phyloP scores from a whole-genome alignment of 176 grass and related monocot species.

The Poa annua region DNA sequence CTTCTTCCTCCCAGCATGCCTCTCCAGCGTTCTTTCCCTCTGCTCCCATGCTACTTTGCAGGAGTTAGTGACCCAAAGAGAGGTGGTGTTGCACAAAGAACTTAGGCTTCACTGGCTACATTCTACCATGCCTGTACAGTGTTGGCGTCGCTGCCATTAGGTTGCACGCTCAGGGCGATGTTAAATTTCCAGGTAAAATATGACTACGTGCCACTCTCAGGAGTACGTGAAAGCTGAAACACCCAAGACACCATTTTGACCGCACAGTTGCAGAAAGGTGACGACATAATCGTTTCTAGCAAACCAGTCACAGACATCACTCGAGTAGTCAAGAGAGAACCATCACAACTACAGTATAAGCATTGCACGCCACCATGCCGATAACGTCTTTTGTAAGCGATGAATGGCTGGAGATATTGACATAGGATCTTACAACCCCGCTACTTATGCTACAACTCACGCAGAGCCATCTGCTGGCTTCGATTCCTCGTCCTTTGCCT shows the following conservation, averaged over 20 bases:
- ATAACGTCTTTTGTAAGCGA: conserved; percentile 24
- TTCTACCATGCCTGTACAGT: too few species aligned
- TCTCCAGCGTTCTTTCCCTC: too few species aligned
- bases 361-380: not conserved
- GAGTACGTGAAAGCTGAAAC: too few species aligned
- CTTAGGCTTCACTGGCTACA: too few species aligned
- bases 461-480: conserved; percentile 51
- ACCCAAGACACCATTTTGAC: not conserved
- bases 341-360: not conserved
- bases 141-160: too few species aligned
- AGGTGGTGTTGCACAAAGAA: too few species aligned
- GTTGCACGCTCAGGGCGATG: not conserved
- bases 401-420: not conserved
- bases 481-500: conserved; percentile 50
- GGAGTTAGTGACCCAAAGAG: too few species aligned
- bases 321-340: not conserved
- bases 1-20: too few species aligned
- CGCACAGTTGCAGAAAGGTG: not conserved
- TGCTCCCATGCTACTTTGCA: too few species aligned
- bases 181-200: too few species aligned
- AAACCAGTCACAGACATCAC: not conserved
- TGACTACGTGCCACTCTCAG: too few species aligned
- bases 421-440: not conserved
- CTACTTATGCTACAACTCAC: conserved; percentile 32
- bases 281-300: not conserved